phyloP scores from a whole-genome alignment of 2,329 filamentous ascomycete genomes.

The Helotiales sp. region DNA sequence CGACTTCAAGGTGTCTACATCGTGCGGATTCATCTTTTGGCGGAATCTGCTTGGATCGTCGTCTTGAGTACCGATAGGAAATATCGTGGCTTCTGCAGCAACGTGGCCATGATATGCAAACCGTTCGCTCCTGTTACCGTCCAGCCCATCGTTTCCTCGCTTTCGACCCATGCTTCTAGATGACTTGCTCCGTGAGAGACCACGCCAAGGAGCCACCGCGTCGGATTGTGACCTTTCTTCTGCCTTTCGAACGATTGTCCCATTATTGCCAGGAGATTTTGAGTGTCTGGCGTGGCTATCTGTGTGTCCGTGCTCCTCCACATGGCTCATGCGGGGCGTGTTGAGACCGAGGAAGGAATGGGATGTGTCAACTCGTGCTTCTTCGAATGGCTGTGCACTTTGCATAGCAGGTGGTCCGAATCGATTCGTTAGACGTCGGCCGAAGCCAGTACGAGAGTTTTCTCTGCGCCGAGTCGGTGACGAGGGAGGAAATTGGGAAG shows the following conservation, averaged over 20 bases:
- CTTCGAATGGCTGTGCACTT: constrained; percentile 27
- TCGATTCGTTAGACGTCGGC: constrained; percentile 28
- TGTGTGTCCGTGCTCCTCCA: constrained; percentile 27
- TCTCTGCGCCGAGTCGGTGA: constrained; percentile 24
- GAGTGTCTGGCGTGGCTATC: constrained; percentile 6
- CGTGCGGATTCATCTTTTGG: constrained; percentile 7
- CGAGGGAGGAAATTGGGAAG: constrained; percentile 21
- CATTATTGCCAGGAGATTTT: constrained; percentile 17
- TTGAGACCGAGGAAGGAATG: constrained; percentile 34
- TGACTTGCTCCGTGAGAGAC: constrained; percentile 10
- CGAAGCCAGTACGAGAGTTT: constrained; percentile 34
- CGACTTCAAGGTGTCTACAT: constrained; percentile 18
- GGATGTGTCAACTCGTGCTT: constrained; percentile 27
- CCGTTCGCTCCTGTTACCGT: constrained; percentile 17
- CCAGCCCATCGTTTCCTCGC: constrained; percentile 10
- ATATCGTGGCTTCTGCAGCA: constrained; percentile 15
- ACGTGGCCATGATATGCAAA: constrained; percentile 3
- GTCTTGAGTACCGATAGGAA: neutral
- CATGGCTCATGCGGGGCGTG: constrained; percentile 26
- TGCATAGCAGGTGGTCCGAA: constrained; percentile 30
- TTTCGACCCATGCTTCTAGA: constrained; percentile 1
- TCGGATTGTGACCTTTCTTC: constrained; percentile 15
- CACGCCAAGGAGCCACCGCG: constrained; percentile 15
- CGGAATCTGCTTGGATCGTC: constrained; percentile 3
- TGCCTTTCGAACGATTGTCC: constrained; percentile 8